A percentile compares a stretch with the other conserved stretches of the same genome.
phyloP scores from a whole-genome alignment of 73 alveolate genomes.

The Blepharisma japonicum region DNA sequence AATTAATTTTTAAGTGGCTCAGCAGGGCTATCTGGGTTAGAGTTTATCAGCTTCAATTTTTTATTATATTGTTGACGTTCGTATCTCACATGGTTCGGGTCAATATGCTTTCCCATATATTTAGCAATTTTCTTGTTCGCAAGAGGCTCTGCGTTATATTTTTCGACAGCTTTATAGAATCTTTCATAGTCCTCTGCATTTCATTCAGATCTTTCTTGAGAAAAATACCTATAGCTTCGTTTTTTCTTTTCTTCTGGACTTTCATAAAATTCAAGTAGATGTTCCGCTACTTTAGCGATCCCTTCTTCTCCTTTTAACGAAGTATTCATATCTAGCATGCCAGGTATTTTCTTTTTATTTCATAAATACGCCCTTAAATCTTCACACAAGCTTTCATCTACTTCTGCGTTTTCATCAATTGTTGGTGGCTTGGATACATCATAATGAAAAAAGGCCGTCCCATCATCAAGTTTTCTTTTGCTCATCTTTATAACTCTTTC shows the following conservation, averaged over 20 bases:
- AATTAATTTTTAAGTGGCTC: no score
- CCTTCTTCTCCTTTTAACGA: neutral
- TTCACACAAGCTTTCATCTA: no score
- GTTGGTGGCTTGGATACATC: neutral
- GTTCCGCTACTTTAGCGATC: neutral
- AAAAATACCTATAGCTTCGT: conserved; percentile 29
- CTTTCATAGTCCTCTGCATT: conserved; percentile 44
- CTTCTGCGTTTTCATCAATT: neutral
- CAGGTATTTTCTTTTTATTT: conserved; percentile 3
- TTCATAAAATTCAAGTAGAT: neutral
- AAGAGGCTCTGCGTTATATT: conserved; percentile 33
- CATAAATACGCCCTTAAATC: neutral
- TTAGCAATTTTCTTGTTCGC: conserved; percentile 54
- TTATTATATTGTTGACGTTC: conserved; percentile 25
- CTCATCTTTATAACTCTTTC: conserved; percentile 16
- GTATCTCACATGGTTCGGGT: conserved; percentile 35
- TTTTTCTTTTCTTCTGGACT: conserved; percentile 26
- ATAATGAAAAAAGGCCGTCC: conserved; percentile 21
- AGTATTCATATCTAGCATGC: neutral
- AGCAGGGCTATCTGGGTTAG: no score
- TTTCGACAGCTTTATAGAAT: conserved; percentile 44
- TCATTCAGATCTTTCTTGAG: conserved; percentile 36
- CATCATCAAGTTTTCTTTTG: conserved; percentile 8
- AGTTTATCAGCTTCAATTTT: neutral
- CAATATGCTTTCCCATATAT: conserved; percentile 58